phyloP scores from a whole-genome alignment of 176 grass and related monocot species.

The Avena insularis region DNA sequence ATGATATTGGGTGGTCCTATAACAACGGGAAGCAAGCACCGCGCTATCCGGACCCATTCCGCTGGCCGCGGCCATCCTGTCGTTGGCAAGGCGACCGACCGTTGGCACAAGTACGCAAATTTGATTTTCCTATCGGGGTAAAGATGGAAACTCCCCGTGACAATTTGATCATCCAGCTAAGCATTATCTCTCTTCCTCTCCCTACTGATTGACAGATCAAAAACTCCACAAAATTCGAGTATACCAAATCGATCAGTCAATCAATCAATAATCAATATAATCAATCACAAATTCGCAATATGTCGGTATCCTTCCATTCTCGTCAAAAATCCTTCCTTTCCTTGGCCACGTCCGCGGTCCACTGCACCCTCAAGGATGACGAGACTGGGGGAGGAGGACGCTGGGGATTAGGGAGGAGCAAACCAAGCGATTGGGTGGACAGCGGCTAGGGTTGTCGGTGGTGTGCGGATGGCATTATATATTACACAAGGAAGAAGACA shows the following conservation, averaged over 20 bases:
- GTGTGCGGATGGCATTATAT: too few species aligned
- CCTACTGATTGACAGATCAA: conserved; percentile 29
- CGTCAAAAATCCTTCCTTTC: background rate
- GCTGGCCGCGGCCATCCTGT: background rate
- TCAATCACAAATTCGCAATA: background rate
- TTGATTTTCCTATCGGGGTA: background rate
- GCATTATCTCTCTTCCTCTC: background rate
- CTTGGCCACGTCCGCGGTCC: background rate
- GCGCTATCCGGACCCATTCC: background rate
- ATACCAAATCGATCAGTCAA: background rate
- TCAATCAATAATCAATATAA: conserved; percentile 27
- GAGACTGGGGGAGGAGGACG: too few species aligned
- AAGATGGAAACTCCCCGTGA: conserved; percentile 1
- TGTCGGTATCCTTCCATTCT: background rate
- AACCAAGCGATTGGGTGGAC: too few species aligned
- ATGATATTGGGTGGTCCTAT: too few species aligned
- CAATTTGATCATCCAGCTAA: background rate
- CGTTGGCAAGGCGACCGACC: conserved; percentile 3
- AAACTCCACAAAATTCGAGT: background rate
- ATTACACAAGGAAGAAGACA: too few species aligned
- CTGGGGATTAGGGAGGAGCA: too few species aligned
- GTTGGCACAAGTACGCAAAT: background rate
- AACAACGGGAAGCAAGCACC: background rate
- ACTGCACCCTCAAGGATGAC: too few species aligned
- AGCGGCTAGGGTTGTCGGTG: too few species aligned